Evolutionary conservation across 2,329 filamentous ascomycete genomes (phyloP), one percentile per base, ranked within the genome.

Genomic region (Zopfia rhizophila): DNA sequence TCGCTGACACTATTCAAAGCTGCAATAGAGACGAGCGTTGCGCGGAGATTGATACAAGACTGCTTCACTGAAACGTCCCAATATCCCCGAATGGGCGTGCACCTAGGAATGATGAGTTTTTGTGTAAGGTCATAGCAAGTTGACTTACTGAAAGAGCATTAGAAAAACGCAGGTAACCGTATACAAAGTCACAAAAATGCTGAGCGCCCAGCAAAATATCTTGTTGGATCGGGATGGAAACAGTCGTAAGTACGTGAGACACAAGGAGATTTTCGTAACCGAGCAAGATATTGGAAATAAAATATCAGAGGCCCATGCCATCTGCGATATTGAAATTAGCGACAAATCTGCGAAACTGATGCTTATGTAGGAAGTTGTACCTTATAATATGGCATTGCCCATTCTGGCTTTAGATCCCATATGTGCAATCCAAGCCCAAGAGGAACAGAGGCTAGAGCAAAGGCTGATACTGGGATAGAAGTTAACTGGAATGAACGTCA

Each of bases 1-100:
- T 69, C 65, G 21, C 56, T 66, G 23, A 66, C 37, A 38, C 57
- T 67, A 32, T 69, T 69, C 28, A 67, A 25, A 3, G 58, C 60
- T n/a, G 65, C 61, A n/a, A 65, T 56, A 7, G 55, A 37, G 7
- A 66, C 38, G 3, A 66, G 44, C 1, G 59, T 58, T 12, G 48
- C 43, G 5, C 57, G 47, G 40, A 60, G 54, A 33, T 68, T 51
- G 29, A 68, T 65, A 35, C 66, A 70, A n/a, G 56, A 29, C 18
- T 51, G 45, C 28, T 52, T 45, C 1, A 47, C 48, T 5, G 29
- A 19, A 1, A 29, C n/a, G 23, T 60, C 53, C 63, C 63, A 64
- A 31, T 60, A 61, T 7, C 51, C 51, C 7, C 48, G 32, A 27
- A 65, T 60, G 2, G 61, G 63, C 7, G 47, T 51, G 31, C 60